Evolutionary conservation across 2,329 filamentous ascomycete species (phyloP).

Genomic region (Aspergillus quadricinctus): DNA sequence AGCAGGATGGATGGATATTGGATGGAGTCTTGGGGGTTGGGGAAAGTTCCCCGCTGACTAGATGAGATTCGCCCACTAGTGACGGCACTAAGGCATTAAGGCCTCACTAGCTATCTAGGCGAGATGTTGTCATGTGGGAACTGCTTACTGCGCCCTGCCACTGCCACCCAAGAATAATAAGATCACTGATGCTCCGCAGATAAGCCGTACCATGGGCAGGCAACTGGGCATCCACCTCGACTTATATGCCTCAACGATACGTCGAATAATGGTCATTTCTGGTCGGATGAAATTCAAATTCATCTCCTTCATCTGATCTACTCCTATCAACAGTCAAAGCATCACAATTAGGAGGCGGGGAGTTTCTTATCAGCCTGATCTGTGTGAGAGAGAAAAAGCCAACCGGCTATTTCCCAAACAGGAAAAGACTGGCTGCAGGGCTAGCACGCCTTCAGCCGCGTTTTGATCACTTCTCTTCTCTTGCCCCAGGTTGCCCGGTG

Average conservation of each 20-base stretch:
- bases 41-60: neutral
- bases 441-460: neutral
- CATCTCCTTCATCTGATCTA: too few species aligned
- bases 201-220: neutral
- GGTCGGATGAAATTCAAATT: too few species aligned
- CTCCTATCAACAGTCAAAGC: neutral
- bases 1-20: too few species aligned
- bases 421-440: neutral
- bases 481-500: neutral
- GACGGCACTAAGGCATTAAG: neutral
- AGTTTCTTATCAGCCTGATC: neutral
- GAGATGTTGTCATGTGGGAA: neutral
- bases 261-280: neutral
- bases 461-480: neutral
- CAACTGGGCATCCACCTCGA: neutral
- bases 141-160: too few species aligned
- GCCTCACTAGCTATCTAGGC: neutral
- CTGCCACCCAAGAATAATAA: too few species aligned
- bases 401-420: neutral
- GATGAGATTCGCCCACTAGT: too few species aligned
- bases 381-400: neutral
- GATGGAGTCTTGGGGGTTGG: too few species aligned
- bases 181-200: too few species aligned
- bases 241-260: neutral
- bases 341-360: neutral